phyloP scores from a whole-genome alignment of 441 rosid species.

The Manihot esculenta region DNA sequence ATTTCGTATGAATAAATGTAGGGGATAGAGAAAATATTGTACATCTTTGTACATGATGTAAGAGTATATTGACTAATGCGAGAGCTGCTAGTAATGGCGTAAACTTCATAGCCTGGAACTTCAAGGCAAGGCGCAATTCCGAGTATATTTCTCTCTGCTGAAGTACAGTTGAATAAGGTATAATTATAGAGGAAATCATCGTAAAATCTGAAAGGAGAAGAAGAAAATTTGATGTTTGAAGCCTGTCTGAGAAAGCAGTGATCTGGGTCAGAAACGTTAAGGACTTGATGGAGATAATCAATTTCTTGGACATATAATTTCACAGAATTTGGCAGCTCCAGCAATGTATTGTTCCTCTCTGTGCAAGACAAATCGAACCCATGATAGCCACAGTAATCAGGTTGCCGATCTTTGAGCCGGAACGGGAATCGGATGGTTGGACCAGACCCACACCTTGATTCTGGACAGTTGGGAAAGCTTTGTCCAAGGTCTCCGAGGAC shows the following conservation, averaged over 20 bases:
- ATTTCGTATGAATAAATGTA: no score
- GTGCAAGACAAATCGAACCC: constrained; percentile 28
- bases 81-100: background rate
- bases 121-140: background rate
- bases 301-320: constrained; percentile 14
- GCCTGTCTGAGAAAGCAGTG: background rate
- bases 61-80: background rate
- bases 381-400: constrained; percentile 20
- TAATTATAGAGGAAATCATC: background rate
- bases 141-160: background rate
- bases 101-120: background rate
- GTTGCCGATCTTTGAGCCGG: constrained; percentile 10
- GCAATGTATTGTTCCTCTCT: background rate
- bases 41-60: no score
- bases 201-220: background rate
- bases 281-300: constrained; percentile 1
- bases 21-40: no score
- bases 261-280: background rate
- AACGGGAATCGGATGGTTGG: constrained; percentile 27
- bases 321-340: constrained; percentile 16
- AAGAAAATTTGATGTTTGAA: background rate
- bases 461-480: background rate
- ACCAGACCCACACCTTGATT: constrained; percentile 16
- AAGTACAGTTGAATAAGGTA: background rate
- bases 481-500: background rate